Base-by-base conservation (phyloP, 495 filamentous ascomycete species). In the Pyronema domesticum region DNA sequence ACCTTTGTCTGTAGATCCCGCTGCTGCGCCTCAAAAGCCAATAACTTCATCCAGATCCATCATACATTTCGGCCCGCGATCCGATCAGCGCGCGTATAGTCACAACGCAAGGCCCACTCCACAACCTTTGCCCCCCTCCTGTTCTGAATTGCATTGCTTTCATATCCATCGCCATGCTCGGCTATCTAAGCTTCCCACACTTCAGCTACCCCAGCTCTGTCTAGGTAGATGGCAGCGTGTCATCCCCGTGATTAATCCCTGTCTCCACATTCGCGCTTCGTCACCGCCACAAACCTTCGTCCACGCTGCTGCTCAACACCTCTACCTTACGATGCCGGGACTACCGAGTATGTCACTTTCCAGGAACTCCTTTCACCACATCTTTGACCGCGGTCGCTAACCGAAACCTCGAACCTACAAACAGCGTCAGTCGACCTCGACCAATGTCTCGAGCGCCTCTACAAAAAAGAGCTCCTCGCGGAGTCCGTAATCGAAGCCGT, bases 401-500 rank as follows among this genome's bases (percentile, higher is more conserved):
- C 35, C 18, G 34, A 35, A 18, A 37, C 47, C 19, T 30, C 57
- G 56, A 14, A 57, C 47, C 13, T 36, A 44, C 44, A 17, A 43
- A 45, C 60, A 96, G 91, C 85, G 58, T 94, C 84, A 69, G 87
- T 98, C 66, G 91, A 98, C 69, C 80, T 98, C 61, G 91, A 98
- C 72, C 86, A 95, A 74, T 98, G 91, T 71, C 95, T 98, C 70
- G 78, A 83, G 63, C 80, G 91, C 54, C 79, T 98, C 23, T 95
- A 96, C 69, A 85, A 86, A 57, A 96, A 95, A 69, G 89, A 96
- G 67, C 75, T 98, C 50, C 75, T 98, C 19, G 91, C 93, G 46
- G 91, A 98, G 70, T 94, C 89, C 7, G 93, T 98, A 43, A 89
- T 98, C 67, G 91, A 98, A 71, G 91, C 93, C 63, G 93, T 98